These are phyloP conservation scores for Mycosphaerella sp. DNA, from an alignment of 2,329 filamentous ascomycete genomes.

Conservation along the genomic window DNA sequence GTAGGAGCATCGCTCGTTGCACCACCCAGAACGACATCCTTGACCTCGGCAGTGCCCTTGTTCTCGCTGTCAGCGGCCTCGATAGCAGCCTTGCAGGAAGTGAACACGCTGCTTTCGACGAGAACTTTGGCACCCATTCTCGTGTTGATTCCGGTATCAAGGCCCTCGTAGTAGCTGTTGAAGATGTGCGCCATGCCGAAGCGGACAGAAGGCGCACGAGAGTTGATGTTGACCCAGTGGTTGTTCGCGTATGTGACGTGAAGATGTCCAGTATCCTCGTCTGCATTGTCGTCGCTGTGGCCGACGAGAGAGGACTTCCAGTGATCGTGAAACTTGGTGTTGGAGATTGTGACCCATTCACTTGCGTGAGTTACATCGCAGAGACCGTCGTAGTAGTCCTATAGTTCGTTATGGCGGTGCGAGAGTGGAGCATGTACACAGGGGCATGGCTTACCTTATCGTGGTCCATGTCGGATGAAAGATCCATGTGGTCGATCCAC, in stretches of 20 bases:
- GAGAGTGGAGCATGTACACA: not conserved
- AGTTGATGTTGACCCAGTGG: slow-evolving; percentile 59
- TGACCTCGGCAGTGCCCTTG: slow-evolving; percentile 35
- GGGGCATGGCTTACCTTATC: slow-evolving; percentile 42
- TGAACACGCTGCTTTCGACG: slow-evolving; percentile 40
- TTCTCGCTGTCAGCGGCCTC: slow-evolving; percentile 31
- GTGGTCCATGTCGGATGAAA: slow-evolving; percentile 53
- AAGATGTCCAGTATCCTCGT: slow-evolving; percentile 56
- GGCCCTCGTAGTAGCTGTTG: slow-evolving; percentile 47
- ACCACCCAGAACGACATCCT: slow-evolving; percentile 38
- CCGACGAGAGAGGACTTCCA: slow-evolving; percentile 58
- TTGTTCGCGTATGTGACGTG: slow-evolving; percentile 62
- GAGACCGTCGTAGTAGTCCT: slow-evolving; percentile 62
- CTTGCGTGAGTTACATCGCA: slow-evolving; percentile 58
- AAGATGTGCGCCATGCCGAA: slow-evolving; percentile 61
- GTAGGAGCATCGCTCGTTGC: slow-evolving; percentile 30
- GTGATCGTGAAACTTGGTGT: slow-evolving; percentile 51
- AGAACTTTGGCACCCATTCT: slow-evolving; percentile 40
- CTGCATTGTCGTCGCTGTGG: slow-evolving; percentile 54
- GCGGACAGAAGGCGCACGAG: slow-evolving; percentile 56
- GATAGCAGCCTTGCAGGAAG: slow-evolving; percentile 32
- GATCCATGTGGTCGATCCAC: slow-evolving; percentile 64
- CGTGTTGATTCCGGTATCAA: slow-evolving; percentile 38
- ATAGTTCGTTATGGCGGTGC: not conserved
- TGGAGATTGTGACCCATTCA: slow-evolving; percentile 54